Base-by-base conservation (phyloP, 208 protist species). In the Angomonas desouzai region DNA sequence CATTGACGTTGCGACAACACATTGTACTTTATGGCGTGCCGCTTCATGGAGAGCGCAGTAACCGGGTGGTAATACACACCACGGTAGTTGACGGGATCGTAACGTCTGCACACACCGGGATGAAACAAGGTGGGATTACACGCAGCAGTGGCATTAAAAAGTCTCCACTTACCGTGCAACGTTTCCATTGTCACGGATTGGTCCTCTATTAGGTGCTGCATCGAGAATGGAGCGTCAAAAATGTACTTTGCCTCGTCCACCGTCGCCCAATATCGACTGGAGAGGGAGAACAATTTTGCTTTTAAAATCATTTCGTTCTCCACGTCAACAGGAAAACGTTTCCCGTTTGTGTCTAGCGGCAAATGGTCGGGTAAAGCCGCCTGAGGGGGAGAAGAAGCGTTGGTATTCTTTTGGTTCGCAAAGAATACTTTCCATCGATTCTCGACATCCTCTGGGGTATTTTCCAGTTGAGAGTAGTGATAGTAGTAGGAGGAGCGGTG, bases 291-390 rank as follows among this genome's bases (percentile, higher is more conserved):
- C 30, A 23, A 30, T 30, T 29, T 16, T 13, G 22, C 18, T 9
- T 51, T 20, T 47, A 30, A 49, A 16, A 71, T n/a, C 13, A 74
- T 62, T 1, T 59, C 59, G 23, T 49, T 57, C 51, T 79, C 65
- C n/a, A 70, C 74, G 0, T 55, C 57, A 0, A 20, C 57, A 18
- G 76, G 70, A 48, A 92, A 85, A 0, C 63, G 68, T 38, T 93
- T 83, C 13, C 87, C 87, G 48, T 89, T 93, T 4, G 83, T 90
- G 62, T 74, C 86, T 10, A 80, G 60, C 3, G 78, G 81, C 0
- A 45, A 34, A 7, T 32, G 13, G 22, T 66, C 33, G 30, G 48
- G 3, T 28, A n/a, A 27, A 28, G 36, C 3, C 7, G n/a, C 18
- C 38, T 34, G 4, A 9, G 2, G 18, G 13, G 27, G 36, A 33